A percentile compares a stretch with the other conserved stretches of the same genome.
These are phyloP conservation scores for Mariannaea sp. DNA, from an alignment of 2,329 filamentous ascomycete species.

Conservation along the genomic window DNA sequence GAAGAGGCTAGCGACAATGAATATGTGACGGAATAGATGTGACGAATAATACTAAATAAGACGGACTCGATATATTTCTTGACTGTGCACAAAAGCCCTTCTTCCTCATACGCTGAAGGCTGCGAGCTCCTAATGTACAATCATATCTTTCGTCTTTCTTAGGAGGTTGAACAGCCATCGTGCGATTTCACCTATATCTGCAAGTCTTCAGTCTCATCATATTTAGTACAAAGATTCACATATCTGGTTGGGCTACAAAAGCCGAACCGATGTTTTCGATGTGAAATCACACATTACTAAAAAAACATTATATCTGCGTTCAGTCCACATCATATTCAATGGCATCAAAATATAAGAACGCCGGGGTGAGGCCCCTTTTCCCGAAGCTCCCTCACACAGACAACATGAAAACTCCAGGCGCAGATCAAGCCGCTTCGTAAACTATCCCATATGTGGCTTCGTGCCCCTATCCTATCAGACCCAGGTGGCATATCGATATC, in stretches of 20 bases:
- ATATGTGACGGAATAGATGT: neutral
- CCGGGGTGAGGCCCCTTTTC: conserved; percentile 19
- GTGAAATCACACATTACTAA: neutral
- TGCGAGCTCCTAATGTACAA: no score
- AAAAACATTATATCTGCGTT: conserved; percentile 9
- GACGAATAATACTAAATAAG: neutral
- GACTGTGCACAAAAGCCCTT: neutral
- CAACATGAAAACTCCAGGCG: conserved; percentile 31
- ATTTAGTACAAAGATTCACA: neutral
- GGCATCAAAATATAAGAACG: conserved; percentile 29
- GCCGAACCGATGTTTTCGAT: neutral
- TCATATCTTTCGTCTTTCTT: no score
- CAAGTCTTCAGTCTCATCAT: neutral
- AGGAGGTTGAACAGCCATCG: no score
- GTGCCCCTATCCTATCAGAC: conserved; percentile 22
- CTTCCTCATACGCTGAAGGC: neutral
- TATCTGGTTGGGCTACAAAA: neutral
- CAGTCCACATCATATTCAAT: conserved; percentile 34
- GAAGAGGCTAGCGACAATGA: conserved; percentile 1
- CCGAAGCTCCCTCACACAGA: conserved; percentile 13
- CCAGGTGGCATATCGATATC: conserved; percentile 26
- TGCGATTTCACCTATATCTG: no score
- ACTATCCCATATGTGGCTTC: conserved; percentile 25
- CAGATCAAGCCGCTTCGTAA: conserved; percentile 26
- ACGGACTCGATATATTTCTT: neutral